Evolutionary conservation across 306 rosid genomes (phyloP).

Genomic region (Cicer pinnatifidum): DNA sequence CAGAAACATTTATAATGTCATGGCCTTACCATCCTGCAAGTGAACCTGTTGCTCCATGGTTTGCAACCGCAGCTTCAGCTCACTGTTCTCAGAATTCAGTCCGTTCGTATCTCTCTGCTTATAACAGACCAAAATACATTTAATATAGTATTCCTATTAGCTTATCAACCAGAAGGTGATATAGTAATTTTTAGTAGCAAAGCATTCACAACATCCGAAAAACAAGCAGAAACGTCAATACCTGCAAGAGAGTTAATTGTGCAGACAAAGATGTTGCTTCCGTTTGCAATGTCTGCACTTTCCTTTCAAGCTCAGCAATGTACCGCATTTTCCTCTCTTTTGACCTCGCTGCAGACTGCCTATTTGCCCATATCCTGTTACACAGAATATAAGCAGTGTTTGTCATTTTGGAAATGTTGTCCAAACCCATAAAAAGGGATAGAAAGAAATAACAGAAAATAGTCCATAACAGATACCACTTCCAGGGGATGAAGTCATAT

Average conservation of each 20-base stretch:
- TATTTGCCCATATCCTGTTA: constrained; percentile 95
- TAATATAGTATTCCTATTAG: constrained; percentile 12
- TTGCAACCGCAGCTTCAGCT: constrained; percentile 91
- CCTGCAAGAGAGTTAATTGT: constrained; percentile 91
- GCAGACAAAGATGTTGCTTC: constrained; percentile 96
- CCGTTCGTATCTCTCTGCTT: constrained; percentile 89
- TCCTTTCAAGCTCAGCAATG: constrained; percentile 93
- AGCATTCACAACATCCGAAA: neutral
- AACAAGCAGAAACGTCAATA: constrained; percentile 39
- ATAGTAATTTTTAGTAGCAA: constrained; percentile 9
- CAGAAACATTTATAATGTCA: neutral
- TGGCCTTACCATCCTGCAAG: constrained; percentile 84
- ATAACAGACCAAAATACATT: constrained; percentile 32
- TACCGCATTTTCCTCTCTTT: constrained; percentile 98
- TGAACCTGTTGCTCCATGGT: constrained; percentile 98
- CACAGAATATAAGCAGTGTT: constrained; percentile 40
- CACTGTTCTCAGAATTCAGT: constrained; percentile 86
- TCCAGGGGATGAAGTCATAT: constrained; percentile 1
- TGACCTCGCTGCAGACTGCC: constrained; percentile 98
- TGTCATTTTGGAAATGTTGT: constrained; percentile 21
- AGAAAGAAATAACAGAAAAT: neutral
- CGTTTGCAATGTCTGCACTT: constrained; percentile 92
- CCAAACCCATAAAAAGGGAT: neutral
- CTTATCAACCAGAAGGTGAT: constrained; percentile 25
- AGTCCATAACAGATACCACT: neutral